Evolutionary conservation across 169 alveolate species (phyloP).

Genomic region (Eimeria brunetti): DNA sequence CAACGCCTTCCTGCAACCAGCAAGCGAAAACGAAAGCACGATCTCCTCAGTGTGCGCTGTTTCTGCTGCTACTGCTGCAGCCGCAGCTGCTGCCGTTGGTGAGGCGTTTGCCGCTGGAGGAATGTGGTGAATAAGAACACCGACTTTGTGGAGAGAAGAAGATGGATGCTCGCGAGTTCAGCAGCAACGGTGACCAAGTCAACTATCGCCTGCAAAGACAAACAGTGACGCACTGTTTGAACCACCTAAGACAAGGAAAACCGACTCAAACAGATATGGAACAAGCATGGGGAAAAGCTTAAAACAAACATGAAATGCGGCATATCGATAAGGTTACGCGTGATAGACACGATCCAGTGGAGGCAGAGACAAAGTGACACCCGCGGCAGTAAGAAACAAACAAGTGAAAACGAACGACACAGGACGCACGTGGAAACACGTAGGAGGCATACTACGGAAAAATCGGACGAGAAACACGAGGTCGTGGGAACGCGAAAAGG

Average conservation of each 20-base stretch:
- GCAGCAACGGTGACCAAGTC: constrained; percentile 18
- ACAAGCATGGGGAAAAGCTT: background rate
- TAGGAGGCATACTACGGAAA: background rate
- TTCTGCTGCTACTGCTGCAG: constrained; percentile 5
- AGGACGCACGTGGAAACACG: background rate
- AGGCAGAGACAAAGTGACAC: background rate
- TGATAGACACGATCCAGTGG: background rate
- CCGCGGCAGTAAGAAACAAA: background rate
- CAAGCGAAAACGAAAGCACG: background rate
- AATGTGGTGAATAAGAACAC: background rate
- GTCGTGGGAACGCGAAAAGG: too few species aligned
- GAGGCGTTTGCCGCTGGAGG: background rate
- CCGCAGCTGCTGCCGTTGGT: background rate
- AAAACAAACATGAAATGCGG: background rate
- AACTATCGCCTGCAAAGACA: constrained; percentile 21
- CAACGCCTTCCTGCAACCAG: constrained; percentile 45
- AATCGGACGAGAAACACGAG: background rate
- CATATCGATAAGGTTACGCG: background rate
- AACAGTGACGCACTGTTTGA: background rate
- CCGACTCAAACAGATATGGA: background rate
- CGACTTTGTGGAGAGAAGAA: constrained; percentile 12
- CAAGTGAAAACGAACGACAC: background rate
- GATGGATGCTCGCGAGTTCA: constrained; percentile 1
- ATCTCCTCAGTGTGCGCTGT: background rate
- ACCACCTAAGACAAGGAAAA: background rate